Evolutionary conservation across 306 rosid species (phyloP).

Genomic region (Nissolia schottii): DNA sequence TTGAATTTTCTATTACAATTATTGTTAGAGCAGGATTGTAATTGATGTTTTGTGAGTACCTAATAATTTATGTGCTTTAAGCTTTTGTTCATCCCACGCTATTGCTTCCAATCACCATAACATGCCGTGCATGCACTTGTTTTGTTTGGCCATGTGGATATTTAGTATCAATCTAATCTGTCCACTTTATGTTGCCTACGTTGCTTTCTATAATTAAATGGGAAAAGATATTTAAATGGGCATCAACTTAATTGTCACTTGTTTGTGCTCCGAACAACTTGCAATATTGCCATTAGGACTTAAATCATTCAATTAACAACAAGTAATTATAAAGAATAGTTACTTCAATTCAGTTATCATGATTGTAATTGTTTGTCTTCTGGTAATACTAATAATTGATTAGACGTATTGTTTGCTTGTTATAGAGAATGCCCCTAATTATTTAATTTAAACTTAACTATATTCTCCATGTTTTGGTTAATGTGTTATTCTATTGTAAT

Average conservation of each 20-base stretch:
- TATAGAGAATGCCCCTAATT: background rate
- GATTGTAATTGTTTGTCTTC: background rate
- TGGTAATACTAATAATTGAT: background rate
- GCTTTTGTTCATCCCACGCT: conserved; percentile 32
- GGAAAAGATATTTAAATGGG: conserved; percentile 2
- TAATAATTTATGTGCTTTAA: too few species aligned
- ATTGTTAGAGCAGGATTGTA: too few species aligned
- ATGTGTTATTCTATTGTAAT: background rate
- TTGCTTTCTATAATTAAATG: conserved; percentile 34
- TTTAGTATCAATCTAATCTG: conserved; percentile 58
- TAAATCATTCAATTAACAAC: background rate
- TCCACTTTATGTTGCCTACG: conserved; percentile 30
- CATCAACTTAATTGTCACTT: conserved; percentile 20
- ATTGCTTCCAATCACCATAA: conserved; percentile 50
- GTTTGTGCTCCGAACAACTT: conserved; percentile 2
- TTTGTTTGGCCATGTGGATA: conserved; percentile 43
- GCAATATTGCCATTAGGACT: conserved; percentile 16
- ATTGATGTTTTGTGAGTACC: too few species aligned
- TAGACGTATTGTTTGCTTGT: background rate
- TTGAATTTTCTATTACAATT: too few species aligned
- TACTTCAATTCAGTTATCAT: background rate
- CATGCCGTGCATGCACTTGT: conserved; percentile 62
- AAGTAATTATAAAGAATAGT: background rate
- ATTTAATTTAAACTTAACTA: background rate
- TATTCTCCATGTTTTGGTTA: background rate